Conservation (phyloP, 768 basidiomycete species). For the Tubosaeta sp. region DNA sequence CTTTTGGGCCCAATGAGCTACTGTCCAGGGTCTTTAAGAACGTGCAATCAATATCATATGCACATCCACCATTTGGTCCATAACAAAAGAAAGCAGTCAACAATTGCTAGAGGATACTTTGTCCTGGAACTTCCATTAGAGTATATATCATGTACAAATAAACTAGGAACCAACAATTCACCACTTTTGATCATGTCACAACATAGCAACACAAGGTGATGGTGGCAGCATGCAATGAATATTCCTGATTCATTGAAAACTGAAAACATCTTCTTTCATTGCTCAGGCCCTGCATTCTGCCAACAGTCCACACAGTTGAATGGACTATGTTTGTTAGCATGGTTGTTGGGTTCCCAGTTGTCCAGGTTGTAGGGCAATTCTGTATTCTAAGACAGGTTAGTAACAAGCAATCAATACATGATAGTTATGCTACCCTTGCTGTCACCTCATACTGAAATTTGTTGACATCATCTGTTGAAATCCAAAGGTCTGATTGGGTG, state of each 20-base stretch:
- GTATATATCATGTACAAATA: neutral
- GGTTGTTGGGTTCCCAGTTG: too few relatives aligned
- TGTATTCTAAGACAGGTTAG: too few relatives aligned
- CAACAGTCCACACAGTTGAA: slow-evolving; percentile 3
- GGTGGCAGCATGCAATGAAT: slow-evolving; percentile 5
- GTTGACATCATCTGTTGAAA: neutral
- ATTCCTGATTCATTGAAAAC: slow-evolving; percentile 7
- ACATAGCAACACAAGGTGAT: neutral
- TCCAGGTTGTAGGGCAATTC: too few relatives aligned
- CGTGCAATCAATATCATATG: neutral
- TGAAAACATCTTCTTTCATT: neutral
- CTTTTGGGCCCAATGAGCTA: neutral
- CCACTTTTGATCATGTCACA: slow-evolving; percentile 18
- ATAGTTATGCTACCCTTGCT: too few relatives aligned
- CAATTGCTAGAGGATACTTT: neutral
- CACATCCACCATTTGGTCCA: neutral
- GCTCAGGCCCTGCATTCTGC: slow-evolving; percentile 5
- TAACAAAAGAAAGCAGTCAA: neutral
- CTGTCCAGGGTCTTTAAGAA: neutral
- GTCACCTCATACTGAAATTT: too few relatives aligned
- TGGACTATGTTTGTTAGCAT: too few relatives aligned
- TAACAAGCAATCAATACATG: too few relatives aligned
- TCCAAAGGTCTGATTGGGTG: neutral
- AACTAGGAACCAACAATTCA: slow-evolving; percentile 5
- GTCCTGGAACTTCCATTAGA: neutral